phyloP scores from a whole-genome alignment of 305 asterid genomes.

The Solanum chacoense region DNA sequence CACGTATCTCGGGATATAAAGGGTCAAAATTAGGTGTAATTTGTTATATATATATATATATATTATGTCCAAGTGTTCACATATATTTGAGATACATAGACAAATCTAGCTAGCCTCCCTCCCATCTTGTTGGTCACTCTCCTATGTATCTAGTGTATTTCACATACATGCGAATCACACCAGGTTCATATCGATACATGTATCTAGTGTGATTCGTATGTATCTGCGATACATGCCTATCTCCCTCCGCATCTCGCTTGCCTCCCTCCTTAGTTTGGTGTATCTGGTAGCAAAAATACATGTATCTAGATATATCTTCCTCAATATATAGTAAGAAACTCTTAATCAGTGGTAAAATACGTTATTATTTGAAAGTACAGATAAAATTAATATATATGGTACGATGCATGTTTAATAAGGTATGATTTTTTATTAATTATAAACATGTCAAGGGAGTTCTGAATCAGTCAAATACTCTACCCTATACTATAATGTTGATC shows the following conservation, averaged over 20 bases:
- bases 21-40: too few species aligned
- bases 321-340: too few species aligned
- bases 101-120: background rate
- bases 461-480: background rate
- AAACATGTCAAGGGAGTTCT: background rate
- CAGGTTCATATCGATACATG: background rate
- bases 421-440: too few species aligned
- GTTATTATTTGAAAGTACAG: too few species aligned
- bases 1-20: too few species aligned
- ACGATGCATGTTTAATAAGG: background rate
- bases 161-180: background rate
- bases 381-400: background rate
- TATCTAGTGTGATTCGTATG: background rate
- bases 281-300: background rate
- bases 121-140: background rate
- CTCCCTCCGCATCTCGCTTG: background rate
- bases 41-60: too few species aligned
- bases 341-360: too few species aligned
- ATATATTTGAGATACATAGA: background rate
- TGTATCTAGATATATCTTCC: too few species aligned
- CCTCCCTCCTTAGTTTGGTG: background rate
- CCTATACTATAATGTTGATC: background rate
- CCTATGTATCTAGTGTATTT: background rate
- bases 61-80: too few species aligned
- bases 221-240: background rate